phyloP scores from a whole-genome alignment of 306 rosid genomes.

The Pachyrhizus erosus region DNA sequence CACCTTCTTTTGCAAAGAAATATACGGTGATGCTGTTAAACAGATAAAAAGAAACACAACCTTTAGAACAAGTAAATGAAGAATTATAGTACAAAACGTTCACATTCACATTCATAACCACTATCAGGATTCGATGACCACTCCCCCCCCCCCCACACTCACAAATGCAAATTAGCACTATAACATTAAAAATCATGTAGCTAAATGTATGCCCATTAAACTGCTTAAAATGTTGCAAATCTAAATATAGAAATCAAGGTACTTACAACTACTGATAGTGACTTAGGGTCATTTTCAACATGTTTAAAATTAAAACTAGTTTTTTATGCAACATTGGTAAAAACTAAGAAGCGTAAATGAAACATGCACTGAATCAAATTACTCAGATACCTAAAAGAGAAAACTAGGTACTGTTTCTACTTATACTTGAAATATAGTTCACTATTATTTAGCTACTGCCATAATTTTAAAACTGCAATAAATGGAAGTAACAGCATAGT shows the following conservation, averaged over 20 bases:
- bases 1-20: slow-evolving; percentile 86
- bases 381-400: background rate
- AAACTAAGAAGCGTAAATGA: background rate
- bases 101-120: slow-evolving; percentile 9
- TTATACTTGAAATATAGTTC: background rate
- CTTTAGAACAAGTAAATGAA: slow-evolving; percentile 32
- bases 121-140: background rate
- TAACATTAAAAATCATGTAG: slow-evolving; percentile 20
- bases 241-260: background rate
- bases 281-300: background rate
- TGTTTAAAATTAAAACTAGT: background rate
- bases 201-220: slow-evolving; percentile 9
- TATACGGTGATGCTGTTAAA: slow-evolving; percentile 72
- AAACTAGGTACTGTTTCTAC: slow-evolving; percentile 9
- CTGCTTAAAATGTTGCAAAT: slow-evolving; percentile 15
- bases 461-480: background rate
- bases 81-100: background rate
- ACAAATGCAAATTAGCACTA: slow-evolving; percentile 27
- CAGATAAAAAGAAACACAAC: slow-evolving; percentile 34
- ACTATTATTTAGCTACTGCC: background rate
- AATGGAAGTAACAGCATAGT: background rate
- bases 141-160: background rate
- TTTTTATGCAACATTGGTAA: slow-evolving; percentile 10
- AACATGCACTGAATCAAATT: background rate
- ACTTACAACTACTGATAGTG: background rate